Conservation (phyloP, 2,329 filamentous ascomycete genomes). For the Colletotrichum shisoi region DNA sequence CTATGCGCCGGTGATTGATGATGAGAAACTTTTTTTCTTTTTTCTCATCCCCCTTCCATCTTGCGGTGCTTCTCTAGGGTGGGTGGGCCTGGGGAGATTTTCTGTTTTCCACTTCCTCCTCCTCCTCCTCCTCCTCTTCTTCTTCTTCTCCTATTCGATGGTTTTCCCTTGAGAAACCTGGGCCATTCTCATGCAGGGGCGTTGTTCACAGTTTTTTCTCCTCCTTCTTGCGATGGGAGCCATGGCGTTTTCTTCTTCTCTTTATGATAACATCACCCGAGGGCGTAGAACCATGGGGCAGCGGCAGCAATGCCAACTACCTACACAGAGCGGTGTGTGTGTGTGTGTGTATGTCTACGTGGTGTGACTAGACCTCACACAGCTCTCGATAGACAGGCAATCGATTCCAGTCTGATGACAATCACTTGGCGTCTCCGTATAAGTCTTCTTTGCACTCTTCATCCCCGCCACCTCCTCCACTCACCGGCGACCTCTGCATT, state of each 20-base stretch:
- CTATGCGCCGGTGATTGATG: not conserved
- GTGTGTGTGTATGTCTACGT: too few relatives aligned
- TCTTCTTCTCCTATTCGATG: not conserved
- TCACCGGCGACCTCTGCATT: not conserved
- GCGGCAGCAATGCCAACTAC: slow-evolving; percentile 22
- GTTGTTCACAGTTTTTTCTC: slow-evolving; percentile 1
- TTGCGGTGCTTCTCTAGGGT: not conserved
- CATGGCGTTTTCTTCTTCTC: slow-evolving; percentile 5
- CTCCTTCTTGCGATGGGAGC: slow-evolving; percentile 10
- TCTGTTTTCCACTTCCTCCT: too few relatives aligned
- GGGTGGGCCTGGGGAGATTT: not conserved
- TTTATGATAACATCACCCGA: not conserved
- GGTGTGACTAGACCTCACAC: not conserved
- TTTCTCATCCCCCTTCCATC: too few relatives aligned
- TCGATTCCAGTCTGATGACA: not conserved
- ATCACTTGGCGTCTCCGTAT: not conserved
- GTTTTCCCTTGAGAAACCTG: not conserved
- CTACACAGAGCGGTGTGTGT: slow-evolving; percentile 1
- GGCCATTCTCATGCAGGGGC: not conserved
- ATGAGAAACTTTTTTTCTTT: not conserved
- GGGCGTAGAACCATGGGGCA: slow-evolving; percentile 1
- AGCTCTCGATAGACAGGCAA: slow-evolving; percentile 4
- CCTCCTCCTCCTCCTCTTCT: too few relatives aligned
- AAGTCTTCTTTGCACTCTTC: too few relatives aligned
- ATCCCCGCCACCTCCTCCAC: not conserved